Base-by-base conservation (phyloP, 2,329 filamentous ascomycete genomes). In the Rutstroemia sp. region DNA sequence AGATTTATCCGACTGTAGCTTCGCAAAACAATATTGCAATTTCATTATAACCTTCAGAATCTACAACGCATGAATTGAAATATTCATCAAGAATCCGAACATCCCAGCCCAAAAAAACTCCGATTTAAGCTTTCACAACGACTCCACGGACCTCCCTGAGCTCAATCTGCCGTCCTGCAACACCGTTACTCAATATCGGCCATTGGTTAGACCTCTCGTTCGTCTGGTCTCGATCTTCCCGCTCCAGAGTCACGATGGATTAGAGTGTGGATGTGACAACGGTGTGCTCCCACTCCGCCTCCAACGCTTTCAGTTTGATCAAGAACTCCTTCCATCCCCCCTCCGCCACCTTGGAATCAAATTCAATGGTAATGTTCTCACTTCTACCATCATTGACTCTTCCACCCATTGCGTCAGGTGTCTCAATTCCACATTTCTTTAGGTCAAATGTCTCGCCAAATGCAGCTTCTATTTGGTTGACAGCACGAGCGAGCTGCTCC, bases 331-430 rank as follows among this genome's bases (percentile, higher is more conserved):
- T 49, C 65, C 63, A 66, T 4, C 52, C 58, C 37, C 56, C 52
- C 5, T 23, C 54, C 2, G 61, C 49, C 18, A 50, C 57, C 23
- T 66, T 55, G 2, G 57, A 59, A 19, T 65, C 60, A 34, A 59
- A 65, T 21, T 65, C 57, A n/a, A 66, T 65, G 0, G 64, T 66
- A 16, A 66, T 51, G 10, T 65, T 65, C 39, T 65, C 63, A 37
- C 55, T 58, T 25, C 61, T 56, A 3, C 63, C 62, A 49, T 66
- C 63, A 37, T 66, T 65, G 16, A 66, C 59, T 52, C 61, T 60
- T 1, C 59, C 63, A 19, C 63, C 63, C 61, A 64, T 65, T 1
- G 59, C 63, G 62, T 65, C 60, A 9, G 61, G 61, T 4, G 57
- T 52, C 39, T 63, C 59, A 8, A 60, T 58, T 12, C 63, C 65